Conservation (phyloP, 208 protist genomes). For the Wallacemonas rigidus region DNA sequence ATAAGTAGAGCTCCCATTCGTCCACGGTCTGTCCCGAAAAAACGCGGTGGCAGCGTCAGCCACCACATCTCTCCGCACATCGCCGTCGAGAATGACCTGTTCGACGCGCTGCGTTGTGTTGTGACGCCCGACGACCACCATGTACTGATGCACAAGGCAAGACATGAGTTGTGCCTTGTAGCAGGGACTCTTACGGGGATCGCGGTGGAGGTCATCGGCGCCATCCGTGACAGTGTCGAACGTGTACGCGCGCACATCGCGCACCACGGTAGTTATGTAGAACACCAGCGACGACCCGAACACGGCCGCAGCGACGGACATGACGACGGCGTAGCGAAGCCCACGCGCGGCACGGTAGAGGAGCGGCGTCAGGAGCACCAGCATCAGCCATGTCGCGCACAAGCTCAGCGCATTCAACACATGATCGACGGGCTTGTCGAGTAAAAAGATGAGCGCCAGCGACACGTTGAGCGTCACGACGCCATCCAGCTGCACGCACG, state of each 20-base stretch:
- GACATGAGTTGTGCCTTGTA: conserved; percentile 23
- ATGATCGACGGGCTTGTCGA: conserved; percentile 29
- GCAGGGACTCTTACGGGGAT: conserved; percentile 21
- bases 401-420: conserved; percentile 11
- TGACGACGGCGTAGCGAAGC: conserved; percentile 14
- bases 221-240: conserved; percentile 20
- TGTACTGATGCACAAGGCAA: conserved; percentile 17
- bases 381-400: conserved; percentile 21
- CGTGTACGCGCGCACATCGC: conserved; percentile 11
- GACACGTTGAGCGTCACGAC: conserved; percentile 41
- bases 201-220: conserved; percentile 1
- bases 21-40: background rate
- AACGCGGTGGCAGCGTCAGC: background rate
- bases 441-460: conserved; percentile 43
- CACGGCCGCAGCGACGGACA: background rate
- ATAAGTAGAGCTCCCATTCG: conserved; percentile 41
- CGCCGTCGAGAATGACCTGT: no score
- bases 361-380: conserved; percentile 33
- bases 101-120: background rate
- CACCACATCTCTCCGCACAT: no score
- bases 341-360: conserved; percentile 15
- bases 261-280: conserved; percentile 19
- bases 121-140: conserved; percentile 13
- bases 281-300: conserved; percentile 1
- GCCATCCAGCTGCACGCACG: conserved; percentile 61